Evolutionary conservation across 2,329 filamentous ascomycete genomes (phyloP).

Genomic region (Pseudopyrenochaeta lycopersici): DNA sequence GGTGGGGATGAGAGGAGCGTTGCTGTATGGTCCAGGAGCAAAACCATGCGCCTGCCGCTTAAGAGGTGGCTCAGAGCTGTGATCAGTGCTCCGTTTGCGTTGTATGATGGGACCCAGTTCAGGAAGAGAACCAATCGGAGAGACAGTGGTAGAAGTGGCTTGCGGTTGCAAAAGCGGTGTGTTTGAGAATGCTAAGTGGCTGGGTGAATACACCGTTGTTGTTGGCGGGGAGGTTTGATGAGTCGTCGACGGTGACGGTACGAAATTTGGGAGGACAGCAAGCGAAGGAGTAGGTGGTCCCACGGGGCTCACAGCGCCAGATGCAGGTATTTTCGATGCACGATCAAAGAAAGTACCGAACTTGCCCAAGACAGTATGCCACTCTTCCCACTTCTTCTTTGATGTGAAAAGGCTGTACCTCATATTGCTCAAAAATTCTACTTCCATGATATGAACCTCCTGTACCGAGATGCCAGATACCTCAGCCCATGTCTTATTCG

Average conservation of each 20-base stretch:
- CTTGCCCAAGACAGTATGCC: conserved; percentile 82
- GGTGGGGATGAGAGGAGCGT: conserved; percentile 45
- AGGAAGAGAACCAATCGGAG: conserved; percentile 55
- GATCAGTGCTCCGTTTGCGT: conserved; percentile 68
- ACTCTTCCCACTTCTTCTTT: conserved; percentile 83
- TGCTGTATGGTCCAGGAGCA: conserved; percentile 46
- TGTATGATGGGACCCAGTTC: conserved; percentile 49
- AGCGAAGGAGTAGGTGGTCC: conserved; percentile 45
- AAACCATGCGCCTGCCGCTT: conserved; percentile 60
- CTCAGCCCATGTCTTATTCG: conserved; percentile 99
- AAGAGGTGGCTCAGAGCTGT: conserved; percentile 63
- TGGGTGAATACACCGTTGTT: conserved; percentile 52
- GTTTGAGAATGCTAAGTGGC: conserved; percentile 52
- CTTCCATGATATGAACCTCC: conserved; percentile 99
- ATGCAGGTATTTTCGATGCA: conserved; percentile 62
- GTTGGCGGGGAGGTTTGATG: conserved; percentile 62
- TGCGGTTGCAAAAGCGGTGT: conserved; percentile 51
- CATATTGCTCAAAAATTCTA: conserved; percentile 99
- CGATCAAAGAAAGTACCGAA: conserved; percentile 86
- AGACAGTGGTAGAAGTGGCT: conserved; percentile 53
- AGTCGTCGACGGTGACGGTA: conserved; percentile 61
- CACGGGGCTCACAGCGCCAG: conserved; percentile 49
- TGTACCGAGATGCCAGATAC: conserved; percentile 92
- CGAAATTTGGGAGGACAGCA: conserved; percentile 54
- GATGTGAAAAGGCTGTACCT: conserved; percentile 91